Conservation (phyloP, 2,329 filamentous ascomycete species). For the Clarireedia hainanense region DNA sequence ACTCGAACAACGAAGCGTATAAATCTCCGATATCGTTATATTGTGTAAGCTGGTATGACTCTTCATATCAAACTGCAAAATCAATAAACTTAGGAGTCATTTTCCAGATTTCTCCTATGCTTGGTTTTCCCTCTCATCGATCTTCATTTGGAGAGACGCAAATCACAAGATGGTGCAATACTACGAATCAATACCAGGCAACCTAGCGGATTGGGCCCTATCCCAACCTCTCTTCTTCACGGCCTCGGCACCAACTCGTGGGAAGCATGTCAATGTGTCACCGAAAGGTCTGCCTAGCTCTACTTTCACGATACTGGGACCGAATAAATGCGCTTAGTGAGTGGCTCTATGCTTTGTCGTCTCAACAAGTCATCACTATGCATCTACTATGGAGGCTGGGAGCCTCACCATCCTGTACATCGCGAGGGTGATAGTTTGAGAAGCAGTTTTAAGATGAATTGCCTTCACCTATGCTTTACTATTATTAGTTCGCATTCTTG, state of each 20-base stretch:
- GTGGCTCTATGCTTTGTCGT: not conserved
- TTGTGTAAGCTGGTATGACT: too few relatives aligned
- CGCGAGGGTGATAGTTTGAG: too few relatives aligned
- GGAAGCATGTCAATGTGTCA: slow-evolving; percentile 65
- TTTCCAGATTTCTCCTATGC: too few relatives aligned
- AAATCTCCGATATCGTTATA: too few relatives aligned
- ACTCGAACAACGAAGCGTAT: too few relatives aligned
- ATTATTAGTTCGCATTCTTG: too few relatives aligned
- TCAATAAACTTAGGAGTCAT: too few relatives aligned
- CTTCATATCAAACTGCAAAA: too few relatives aligned
- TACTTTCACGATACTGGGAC: slow-evolving; percentile 51
- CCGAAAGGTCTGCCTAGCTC: slow-evolving; percentile 63
- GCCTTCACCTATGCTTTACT: too few relatives aligned
- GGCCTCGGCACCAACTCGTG: slow-evolving; percentile 60
- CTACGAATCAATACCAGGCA: slow-evolving; percentile 44
- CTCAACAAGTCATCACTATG: too few relatives aligned
- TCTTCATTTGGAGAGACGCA: not conserved
- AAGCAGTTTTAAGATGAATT: too few relatives aligned
- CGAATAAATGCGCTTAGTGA: slow-evolving; percentile 32
- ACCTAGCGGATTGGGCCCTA: slow-evolving; percentile 56
- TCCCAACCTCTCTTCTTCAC: slow-evolving; percentile 69
- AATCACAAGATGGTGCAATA: not conserved
- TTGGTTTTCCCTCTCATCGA: too few relatives aligned
- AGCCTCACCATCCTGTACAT: not conserved
- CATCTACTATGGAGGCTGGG: not conserved